Evolutionary conservation across 257 asterid genomes (phyloP).

Genomic region (Solanum bukasovii): DNA sequence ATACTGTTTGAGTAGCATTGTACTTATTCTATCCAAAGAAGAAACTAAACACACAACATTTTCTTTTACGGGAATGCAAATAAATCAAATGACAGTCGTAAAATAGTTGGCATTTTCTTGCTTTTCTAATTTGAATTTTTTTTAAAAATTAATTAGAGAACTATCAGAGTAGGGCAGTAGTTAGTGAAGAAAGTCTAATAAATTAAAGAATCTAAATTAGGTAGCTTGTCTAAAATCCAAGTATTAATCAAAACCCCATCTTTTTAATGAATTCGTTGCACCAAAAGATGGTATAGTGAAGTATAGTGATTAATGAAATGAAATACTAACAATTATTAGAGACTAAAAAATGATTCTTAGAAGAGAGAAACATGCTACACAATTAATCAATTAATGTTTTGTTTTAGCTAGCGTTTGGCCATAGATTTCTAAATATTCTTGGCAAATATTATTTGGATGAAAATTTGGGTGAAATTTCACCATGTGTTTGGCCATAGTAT

Average conservation of each 20-base stretch:
- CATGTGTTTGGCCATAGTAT: too few species aligned
- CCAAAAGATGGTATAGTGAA: background rate
- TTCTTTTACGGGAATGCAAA: background rate
- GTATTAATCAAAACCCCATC: background rate
- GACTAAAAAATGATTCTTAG: background rate
- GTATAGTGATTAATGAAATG: background rate
- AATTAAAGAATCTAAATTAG: conserved; percentile 1
- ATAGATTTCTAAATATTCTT: too few species aligned
- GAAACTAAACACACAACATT: background rate
- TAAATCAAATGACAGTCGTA: background rate
- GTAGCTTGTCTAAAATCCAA: conserved; percentile 9
- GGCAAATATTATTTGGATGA: too few species aligned
- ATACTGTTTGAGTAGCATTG: background rate
- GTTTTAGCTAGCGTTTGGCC: too few species aligned
- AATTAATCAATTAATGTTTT: background rate
- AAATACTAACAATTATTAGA: background rate
- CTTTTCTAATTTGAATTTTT: background rate
- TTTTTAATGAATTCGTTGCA: background rate
- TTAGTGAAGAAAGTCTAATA: background rate
- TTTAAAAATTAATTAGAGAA: background rate
- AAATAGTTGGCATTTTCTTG: background rate
- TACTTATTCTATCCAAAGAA: background rate
- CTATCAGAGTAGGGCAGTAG: background rate
- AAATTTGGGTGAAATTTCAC: too few species aligned
- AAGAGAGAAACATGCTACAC: background rate